A percentile compares a stretch with the other conserved stretches of the same genome.
These are phyloP conservation scores for Sporothrix pallida DNA, from an alignment of 2,329 filamentous ascomycete species.

Conservation along the genomic window DNA sequence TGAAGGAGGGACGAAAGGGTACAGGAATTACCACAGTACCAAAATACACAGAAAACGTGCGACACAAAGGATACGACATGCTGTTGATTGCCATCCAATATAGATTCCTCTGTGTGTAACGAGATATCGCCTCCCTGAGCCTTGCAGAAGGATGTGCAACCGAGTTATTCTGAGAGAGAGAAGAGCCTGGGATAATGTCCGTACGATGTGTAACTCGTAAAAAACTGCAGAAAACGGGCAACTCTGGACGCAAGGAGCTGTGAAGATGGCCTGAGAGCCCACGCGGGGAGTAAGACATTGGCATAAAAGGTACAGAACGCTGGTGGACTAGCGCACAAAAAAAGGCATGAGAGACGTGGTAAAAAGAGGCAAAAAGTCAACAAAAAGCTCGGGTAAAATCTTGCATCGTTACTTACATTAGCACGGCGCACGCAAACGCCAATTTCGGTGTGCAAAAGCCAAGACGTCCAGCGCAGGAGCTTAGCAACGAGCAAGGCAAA, in stretches of 20 bases:
- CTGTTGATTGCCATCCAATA: background rate
- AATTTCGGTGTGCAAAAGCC: slow-evolving; percentile 16
- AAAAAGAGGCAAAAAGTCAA: background rate
- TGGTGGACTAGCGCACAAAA: background rate
- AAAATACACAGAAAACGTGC: background rate
- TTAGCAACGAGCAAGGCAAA: background rate
- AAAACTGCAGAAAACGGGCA: background rate
- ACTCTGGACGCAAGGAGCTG: background rate
- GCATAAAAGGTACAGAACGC: background rate
- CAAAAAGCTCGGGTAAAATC: background rate
- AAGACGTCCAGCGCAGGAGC: background rate
- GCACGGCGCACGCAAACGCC: background rate
- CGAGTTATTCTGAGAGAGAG: background rate
- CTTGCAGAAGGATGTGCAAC: background rate
- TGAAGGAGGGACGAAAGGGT: background rate
- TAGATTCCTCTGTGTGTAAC: background rate
- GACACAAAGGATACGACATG: background rate
- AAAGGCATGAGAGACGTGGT: background rate
- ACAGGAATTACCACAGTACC: no score
- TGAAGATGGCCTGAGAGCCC: background rate
- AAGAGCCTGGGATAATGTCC: background rate
- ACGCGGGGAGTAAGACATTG: background rate
- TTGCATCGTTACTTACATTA: background rate
- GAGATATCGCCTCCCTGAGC: slow-evolving; percentile 9
- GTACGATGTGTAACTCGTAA: background rate